Evolutionary conservation across 192 early-diverging fungal genomes (phyloP).

Genomic region (Linnemannia elongata): DNA sequence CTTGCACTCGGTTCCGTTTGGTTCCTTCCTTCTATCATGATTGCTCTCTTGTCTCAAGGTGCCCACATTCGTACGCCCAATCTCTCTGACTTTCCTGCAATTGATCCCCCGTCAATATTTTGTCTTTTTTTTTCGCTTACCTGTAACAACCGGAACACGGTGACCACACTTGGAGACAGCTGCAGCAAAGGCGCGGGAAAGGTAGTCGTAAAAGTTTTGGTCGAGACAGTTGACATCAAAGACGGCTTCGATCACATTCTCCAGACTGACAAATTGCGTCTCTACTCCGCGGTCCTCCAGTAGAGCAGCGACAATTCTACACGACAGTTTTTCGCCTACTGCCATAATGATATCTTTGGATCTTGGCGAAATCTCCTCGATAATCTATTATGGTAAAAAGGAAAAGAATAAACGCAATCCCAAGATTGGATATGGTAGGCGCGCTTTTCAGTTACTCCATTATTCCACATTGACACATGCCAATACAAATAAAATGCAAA

Average conservation of each 20-base stretch:
- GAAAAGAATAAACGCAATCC: neutral
- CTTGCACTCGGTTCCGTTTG: neutral
- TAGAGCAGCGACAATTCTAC: constrained; percentile 88
- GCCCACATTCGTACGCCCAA: neutral
- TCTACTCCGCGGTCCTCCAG: constrained; percentile 86
- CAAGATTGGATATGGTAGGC: constrained; percentile 1
- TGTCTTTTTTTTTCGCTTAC: constrained; percentile 39
- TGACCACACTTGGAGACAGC: constrained; percentile 71
- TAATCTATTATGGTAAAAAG: constrained; percentile 63
- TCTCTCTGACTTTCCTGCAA: neutral
- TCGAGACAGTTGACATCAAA: constrained; percentile 87
- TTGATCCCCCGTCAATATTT: neutral
- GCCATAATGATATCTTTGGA: constrained; percentile 96
- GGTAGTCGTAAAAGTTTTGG: constrained; percentile 97
- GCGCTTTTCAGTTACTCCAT: too few relatives aligned
- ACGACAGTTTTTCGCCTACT: constrained; percentile 94
- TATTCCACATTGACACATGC: constrained; percentile 1
- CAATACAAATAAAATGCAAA: neutral
- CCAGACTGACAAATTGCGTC: constrained; percentile 89
- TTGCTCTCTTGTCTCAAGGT: neutral
- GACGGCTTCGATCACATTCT: constrained; percentile 83
- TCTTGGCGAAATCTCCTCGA: constrained; percentile 97
- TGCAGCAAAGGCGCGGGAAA: constrained; percentile 76
- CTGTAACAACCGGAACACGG: constrained; percentile 92
- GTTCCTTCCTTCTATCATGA: neutral